Evolutionary conservation across 176 grass and related monocot species (phyloP).

Genomic region (Pontederia paniculata): DNA sequence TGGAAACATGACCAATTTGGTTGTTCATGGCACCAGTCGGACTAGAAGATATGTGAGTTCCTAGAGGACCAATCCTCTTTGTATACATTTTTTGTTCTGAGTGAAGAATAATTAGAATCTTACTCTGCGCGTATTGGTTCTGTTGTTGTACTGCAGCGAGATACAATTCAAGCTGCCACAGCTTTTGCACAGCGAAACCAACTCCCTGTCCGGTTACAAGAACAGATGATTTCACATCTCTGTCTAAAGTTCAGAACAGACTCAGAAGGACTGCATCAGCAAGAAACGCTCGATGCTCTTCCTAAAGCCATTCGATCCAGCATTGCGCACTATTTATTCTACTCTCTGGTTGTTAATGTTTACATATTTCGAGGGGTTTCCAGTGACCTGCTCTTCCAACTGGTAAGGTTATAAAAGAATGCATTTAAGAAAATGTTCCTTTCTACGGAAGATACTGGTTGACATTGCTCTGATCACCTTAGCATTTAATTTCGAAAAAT

Average conservation of each 20-base stretch:
- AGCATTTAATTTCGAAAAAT: neutral
- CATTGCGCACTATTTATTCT: slow-evolving; percentile 81
- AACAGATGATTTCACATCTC: slow-evolving; percentile 91
- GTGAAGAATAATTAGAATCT: no score
- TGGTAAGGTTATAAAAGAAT: slow-evolving; percentile 28
- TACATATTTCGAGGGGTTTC: slow-evolving; percentile 74
- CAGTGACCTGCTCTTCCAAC: slow-evolving; percentile 70
- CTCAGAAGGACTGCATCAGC: slow-evolving; percentile 95
- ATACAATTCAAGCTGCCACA: slow-evolving; percentile 89
- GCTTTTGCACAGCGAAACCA: slow-evolving; percentile 74
- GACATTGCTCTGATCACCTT: no score
- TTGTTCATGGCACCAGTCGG: slow-evolving; percentile 75
- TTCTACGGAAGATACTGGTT: no score
- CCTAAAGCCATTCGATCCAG: slow-evolving; percentile 90
- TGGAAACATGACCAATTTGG: slow-evolving; percentile 94
- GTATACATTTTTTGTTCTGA: no score
- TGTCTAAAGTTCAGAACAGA: slow-evolving; percentile 86
- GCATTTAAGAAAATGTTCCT: no score
- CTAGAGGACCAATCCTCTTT: no score
- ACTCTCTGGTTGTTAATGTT: slow-evolving; percentile 49
- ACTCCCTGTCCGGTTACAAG: slow-evolving; percentile 60
- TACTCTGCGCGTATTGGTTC: no score
- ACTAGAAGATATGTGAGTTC: slow-evolving; percentile 79
- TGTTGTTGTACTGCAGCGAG: slow-evolving; percentile 36
- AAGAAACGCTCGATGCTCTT: slow-evolving; percentile 70